Conservation (phyloP, 768 basidiomycete genomes). For the Russula lepida region DNA sequence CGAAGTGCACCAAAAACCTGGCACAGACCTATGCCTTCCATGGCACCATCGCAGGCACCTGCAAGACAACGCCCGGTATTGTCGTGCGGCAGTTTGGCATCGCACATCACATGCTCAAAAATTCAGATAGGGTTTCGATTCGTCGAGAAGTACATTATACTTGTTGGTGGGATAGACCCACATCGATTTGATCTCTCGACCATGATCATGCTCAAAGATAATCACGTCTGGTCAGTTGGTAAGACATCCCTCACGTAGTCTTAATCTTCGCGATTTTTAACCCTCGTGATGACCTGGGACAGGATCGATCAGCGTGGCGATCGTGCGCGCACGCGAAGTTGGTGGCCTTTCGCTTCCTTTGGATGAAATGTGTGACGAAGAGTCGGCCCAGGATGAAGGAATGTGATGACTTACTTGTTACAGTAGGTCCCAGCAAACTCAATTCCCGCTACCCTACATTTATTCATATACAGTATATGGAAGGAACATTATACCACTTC, state of each 20-base stretch:
- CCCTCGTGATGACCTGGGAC: conserved; percentile 27
- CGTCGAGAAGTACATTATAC: conserved; percentile 98
- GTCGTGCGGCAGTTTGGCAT: background rate
- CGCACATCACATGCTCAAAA: too few species aligned
- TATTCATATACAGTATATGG: background rate
- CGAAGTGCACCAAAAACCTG: conserved; percentile 72
- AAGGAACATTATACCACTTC: too few species aligned
- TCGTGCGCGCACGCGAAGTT: conserved; percentile 50
- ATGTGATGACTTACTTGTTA: background rate
- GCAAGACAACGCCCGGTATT: background rate
- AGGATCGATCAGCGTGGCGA: conserved; percentile 24
- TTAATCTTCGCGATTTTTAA: conserved; percentile 22
- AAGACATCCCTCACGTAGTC: conserved; percentile 18
- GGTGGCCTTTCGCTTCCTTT: conserved; percentile 88
- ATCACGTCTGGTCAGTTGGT: conserved; percentile 98
- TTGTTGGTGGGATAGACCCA: conserved; percentile 92
- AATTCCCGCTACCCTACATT: background rate
- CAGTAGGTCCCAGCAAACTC: background rate
- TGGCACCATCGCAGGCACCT: background rate
- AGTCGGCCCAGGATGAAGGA: conserved; percentile 45
- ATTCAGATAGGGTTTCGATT: conserved; percentile 75
- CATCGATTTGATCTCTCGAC: conserved; percentile 95
- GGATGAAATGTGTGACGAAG: conserved; percentile 79
- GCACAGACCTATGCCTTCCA: conserved; percentile 62
- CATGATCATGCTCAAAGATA: conserved; percentile 99